Evolutionary conservation across 2,329 filamentous ascomycete species (phyloP), one percentile per base, ranked within the genome.

Genomic region (Fusarium chaquense): DNA sequence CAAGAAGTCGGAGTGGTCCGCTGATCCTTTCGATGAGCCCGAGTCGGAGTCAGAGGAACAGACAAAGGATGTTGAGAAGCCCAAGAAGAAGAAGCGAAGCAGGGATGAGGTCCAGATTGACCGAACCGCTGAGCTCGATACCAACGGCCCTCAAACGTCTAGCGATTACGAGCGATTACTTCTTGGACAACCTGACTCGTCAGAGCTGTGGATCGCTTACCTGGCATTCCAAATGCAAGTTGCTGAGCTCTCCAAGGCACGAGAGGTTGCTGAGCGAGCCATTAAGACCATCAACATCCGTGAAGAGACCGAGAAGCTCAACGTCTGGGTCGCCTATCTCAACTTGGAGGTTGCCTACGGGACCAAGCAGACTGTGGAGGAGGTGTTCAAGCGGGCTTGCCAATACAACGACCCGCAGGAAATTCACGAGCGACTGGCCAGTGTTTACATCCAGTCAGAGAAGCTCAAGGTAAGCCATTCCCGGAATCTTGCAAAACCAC

Each of bases 171-270:
- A 99, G 82, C 91, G 96, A 72, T 89, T 98, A 26, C 87, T 99
- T 43, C 88, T 99, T 24, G 93, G 94, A 58, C 92, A 97, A 78
- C 94, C 96, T 4, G 94, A 98, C 81, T 95, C 93, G n/a, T 97
- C 95, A 1, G 85, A 91, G 66, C 87, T 98, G 30, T 99, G 96
- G 96, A 93, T 98, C 57, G 89, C 93, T 71, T 99, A 99, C 82
- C 98, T 99, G 93, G 94, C 94, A n/a, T 97, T 97, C 86, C 93
- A 98, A 81, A 90, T 98, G 79, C 91, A 97, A 77, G 88, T 97
- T 54, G 93, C 93, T 77, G 96, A 99, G 81, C 85, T 97, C 22
- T 89, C 91, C 65, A 96, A 94, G 80, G 94, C 96, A 15, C 90
- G 95, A 50, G 92, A 95, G 70, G 91, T 98, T 62, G 94, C 93